Percentiles rank a stretch among this genome's conserved stretches.
phyloP scores from a whole-genome alignment of 441 rosid species.

The Gossypium gossypioides region DNA sequence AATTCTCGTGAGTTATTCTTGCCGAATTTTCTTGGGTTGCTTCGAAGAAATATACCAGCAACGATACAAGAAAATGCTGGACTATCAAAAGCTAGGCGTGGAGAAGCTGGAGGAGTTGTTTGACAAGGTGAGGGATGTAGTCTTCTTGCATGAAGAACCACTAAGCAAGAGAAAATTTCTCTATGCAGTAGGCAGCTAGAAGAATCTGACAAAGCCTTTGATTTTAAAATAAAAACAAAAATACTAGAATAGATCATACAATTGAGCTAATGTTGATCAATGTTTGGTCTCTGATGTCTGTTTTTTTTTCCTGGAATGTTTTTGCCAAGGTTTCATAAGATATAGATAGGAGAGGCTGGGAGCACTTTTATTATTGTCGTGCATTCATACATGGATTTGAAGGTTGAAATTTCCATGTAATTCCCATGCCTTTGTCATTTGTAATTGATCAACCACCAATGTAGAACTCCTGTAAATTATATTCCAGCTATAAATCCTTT shows the following conservation, averaged over 20 bases:
- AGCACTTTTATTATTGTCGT: slow-evolving; percentile 13
- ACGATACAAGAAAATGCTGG: slow-evolving; percentile 61
- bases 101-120: slow-evolving; percentile 68
- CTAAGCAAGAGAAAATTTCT: slow-evolving; percentile 52
- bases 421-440: slow-evolving; percentile 13
- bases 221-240: neutral
- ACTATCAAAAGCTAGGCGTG: slow-evolving; percentile 48
- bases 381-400: slow-evolving; percentile 32
- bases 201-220: slow-evolving; percentile 7
- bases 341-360: slow-evolving; percentile 19
- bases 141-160: slow-evolving; percentile 60
- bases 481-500: neutral
- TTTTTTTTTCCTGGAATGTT: neutral
- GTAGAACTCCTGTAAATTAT: slow-evolving; percentile 13
- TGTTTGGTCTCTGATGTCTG: slow-evolving; percentile 6
- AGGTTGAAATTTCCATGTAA: slow-evolving; percentile 28
- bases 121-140: slow-evolving; percentile 57
- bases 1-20: slow-evolving; percentile 77
- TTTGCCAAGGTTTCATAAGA: slow-evolving; percentile 13
- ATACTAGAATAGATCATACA: slow-evolving; percentile 4
- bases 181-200: slow-evolving; percentile 41
- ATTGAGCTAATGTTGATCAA: slow-evolving; percentile 8
- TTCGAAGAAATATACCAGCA: slow-evolving; percentile 74
- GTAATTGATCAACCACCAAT: slow-evolving; percentile 21
- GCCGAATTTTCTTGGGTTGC: slow-evolving; percentile 53